Base-by-base conservation (phyloP, 2,329 filamentous ascomycete species). In the Chaetomiaceae sp. region DNA sequence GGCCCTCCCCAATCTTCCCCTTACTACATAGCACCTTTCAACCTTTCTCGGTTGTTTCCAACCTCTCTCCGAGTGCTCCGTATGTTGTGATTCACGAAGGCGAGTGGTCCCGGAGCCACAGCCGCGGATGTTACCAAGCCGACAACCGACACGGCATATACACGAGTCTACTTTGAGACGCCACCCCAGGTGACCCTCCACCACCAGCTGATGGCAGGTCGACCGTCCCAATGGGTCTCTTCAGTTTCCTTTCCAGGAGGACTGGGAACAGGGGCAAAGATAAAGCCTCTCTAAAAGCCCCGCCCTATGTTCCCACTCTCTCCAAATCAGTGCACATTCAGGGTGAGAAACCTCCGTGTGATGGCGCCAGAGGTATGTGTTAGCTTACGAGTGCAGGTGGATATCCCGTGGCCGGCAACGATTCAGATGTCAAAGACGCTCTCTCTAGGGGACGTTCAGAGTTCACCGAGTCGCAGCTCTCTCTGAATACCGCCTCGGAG, bases 381-480 rank as follows among this genome's bases (percentile, higher is more conserved):
- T 8, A 34, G 25, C 55, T 55, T 16, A 61, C 56, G 56, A 29
- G 14, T 23, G 13, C 51, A 71, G 75, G 71, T 34, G 67, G 67
- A 5, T 70, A 70, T 52, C 70, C 72, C 2, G 67, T 74, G 29
- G 62, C 66, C 18, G 71, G 72, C 32, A 75, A 74, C 62, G 72
- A 71, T 4, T 63, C 65, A 20, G 71, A 65, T 49, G 62, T 70
- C 18, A 56, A 71, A 45, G 67, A 71, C 44, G 61, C 65, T 38
- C 64, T 72, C 14, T 66, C 71, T 41, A 66, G 66, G 41, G 67
- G 66, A 16, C 64, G 67, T 25, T 59, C 64, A 6, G 61, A 60
- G 32, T 59, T 68, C 37, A 65, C 56, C 53, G 59, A 65, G 45
- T 60, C 61, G 4, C 55, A 63, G 37, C 53, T 59, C 8, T 58